These are phyloP conservation scores for Schizothecium vesticola DNA, from an alignment of 495 filamentous ascomycete species.

Conservation along the genomic window DNA sequence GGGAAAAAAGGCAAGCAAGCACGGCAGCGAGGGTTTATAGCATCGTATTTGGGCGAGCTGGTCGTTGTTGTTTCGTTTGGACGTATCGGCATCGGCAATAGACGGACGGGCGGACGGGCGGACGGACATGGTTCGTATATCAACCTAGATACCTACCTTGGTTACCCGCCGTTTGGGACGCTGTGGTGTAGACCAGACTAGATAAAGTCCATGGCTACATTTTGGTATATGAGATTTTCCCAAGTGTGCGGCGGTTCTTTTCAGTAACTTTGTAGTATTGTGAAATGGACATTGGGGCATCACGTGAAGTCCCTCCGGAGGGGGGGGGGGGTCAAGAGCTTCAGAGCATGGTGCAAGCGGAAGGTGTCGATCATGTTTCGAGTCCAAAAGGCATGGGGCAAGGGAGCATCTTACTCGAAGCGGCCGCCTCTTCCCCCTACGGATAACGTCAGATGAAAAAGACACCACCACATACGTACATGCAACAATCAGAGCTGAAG, in stretches of 20 bases:
- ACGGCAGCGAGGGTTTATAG: background rate
- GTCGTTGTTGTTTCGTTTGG: background rate
- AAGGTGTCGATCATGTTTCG: too few relatives aligned
- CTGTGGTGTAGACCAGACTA: background rate
- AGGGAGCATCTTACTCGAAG: too few relatives aligned
- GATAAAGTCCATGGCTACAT: background rate
- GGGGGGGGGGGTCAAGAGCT: background rate
- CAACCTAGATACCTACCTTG: background rate
- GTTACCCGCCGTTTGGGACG: background rate
- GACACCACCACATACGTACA: too few relatives aligned
- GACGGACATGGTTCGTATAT: background rate
- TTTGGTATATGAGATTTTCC: background rate
- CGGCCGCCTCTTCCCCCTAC: too few relatives aligned
- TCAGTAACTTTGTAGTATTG: too few relatives aligned
- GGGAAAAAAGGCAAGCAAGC: background rate
- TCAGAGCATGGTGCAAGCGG: too few relatives aligned
- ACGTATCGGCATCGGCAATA: background rate
- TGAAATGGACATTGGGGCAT: too few relatives aligned
- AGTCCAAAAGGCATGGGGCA: too few relatives aligned
- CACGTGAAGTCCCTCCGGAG: background rate
- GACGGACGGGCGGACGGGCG: background rate
- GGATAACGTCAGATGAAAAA: too few relatives aligned
- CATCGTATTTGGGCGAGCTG: background rate
- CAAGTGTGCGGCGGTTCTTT: too few relatives aligned
- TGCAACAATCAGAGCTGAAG: too few relatives aligned